Evolutionary conservation across 306 rosid genomes (phyloP), one percentile per base, ranked within the genome.

Genomic region (Gastrolobium bilobum): DNA sequence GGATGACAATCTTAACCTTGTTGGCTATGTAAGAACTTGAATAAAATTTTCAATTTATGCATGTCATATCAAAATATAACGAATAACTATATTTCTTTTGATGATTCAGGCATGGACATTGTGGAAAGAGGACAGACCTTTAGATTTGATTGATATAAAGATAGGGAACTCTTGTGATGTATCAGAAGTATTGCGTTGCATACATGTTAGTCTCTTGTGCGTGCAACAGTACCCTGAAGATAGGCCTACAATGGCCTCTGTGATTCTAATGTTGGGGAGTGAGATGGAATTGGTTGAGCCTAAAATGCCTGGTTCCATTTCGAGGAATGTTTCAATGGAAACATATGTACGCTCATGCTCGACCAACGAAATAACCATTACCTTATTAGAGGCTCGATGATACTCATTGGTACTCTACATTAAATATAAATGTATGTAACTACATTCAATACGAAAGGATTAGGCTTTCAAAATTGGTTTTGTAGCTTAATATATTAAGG

Each of bases 191-290:
- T 4, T 88, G 46, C 86, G 85, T 2, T 83, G 83, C 76, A 71
- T 88, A 59, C 89, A 86, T 10, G n/a, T 85, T 52, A 40, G 86
- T 47, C 81, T 85, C 4, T 66, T 88, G 50, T 83, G 91, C 5
- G 78, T 82, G 26, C 87, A 88, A 46, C 81, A 82, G 1, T 40
- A 62, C 1, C 78, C 80, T 0, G 86, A 85, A 33, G 79, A 74
- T 9, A 46, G 79, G 38, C 70, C 71, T 29, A 46, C 47, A 3
- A 61, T 60, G 79, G 7, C 86, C n/a, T 59, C 75, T 0, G 81
- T 88, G 7, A 73, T 86, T 51, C 56, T 61, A 38, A 85, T 80
- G 87, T 56, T 83, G 15, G 75, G 72, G 11, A 51, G 84, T 59
- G 81, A 68, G 10, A 51, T 59, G 46, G 61, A 60, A 14, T 65